Conservation (phyloP, 495 filamentous ascomycete species). For the Xanthoparmelia taractica region DNA sequence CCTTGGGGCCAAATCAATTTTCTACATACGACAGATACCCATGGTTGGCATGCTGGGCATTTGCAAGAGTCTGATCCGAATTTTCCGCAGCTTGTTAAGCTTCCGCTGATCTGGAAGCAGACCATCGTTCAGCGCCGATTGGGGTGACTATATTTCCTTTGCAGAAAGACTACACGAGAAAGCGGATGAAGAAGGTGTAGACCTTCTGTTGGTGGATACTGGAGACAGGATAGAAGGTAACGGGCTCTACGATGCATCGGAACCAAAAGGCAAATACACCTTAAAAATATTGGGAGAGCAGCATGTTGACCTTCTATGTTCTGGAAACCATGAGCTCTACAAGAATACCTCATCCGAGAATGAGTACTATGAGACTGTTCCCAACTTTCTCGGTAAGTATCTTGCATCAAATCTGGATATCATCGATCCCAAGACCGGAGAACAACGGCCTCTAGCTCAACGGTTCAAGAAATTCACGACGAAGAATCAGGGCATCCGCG, state of each 20-base stretch:
- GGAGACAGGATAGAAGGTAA: conserved; percentile 94
- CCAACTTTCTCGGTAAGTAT: conserved; percentile 67
- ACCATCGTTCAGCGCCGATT: conserved; percentile 86
- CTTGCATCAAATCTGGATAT: conserved; percentile 92
- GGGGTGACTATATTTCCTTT: conserved; percentile 97
- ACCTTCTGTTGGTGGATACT: conserved; percentile 85
- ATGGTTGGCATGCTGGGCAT: conserved; percentile 94
- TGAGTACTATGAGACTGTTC: conserved; percentile 71
- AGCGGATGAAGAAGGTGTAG: conserved; percentile 68
- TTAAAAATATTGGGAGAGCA: conserved; percentile 79
- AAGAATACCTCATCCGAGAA: conserved; percentile 62
- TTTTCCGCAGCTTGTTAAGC: background rate
- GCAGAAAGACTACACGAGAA: conserved; percentile 68
- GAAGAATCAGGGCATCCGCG: conserved; percentile 71
- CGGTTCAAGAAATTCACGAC: conserved; percentile 84
- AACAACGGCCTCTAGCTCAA: conserved; percentile 67
- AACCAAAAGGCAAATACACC: conserved; percentile 79
- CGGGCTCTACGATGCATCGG: conserved; percentile 86
- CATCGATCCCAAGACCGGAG: conserved; percentile 57
- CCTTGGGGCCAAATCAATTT: conserved; percentile 92
- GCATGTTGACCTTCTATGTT: conserved; percentile 73
- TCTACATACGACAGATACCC: conserved; percentile 86
- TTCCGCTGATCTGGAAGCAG: conserved; percentile 36
- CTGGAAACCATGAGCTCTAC: conserved; percentile 95
- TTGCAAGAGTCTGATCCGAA: conserved; percentile 62